A percentile compares a stretch with the other conserved stretches of the same genome.
phyloP scores from a whole-genome alignment of 2,329 filamentous ascomycete species.

The Talaromyces marneffei region DNA sequence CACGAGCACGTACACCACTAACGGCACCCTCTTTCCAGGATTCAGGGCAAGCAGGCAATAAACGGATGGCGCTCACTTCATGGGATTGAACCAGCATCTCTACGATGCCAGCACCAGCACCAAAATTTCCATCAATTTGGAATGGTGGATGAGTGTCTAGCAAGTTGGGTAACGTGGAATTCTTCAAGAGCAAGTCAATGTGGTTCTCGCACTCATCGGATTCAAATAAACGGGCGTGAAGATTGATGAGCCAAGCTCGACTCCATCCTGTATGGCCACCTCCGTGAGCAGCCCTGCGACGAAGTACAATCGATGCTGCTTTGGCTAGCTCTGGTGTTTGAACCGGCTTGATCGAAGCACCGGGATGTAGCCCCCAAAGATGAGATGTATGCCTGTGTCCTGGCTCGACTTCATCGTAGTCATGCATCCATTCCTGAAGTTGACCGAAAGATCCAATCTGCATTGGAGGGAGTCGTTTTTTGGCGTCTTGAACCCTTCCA shows the following conservation, averaged over 20 bases:
- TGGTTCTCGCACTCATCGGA: constrained; percentile 39
- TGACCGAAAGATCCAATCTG: constrained; percentile 22
- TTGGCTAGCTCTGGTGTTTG: neutral
- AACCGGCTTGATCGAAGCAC: neutral
- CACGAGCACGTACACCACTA: constrained; percentile 29
- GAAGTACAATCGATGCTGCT: constrained; percentile 18
- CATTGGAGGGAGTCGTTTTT: neutral
- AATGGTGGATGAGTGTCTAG: constrained; percentile 44
- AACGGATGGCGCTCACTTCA: constrained; percentile 26
- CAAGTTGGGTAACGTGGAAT: constrained; percentile 42
- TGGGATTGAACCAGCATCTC: constrained; percentile 41
- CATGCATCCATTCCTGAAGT: constrained; percentile 29
- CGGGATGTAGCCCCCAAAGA: constrained; percentile 6
- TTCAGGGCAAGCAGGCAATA: constrained; percentile 33
- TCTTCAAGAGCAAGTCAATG: constrained; percentile 34
- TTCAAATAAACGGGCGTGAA: constrained; percentile 42
- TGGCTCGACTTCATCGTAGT: constrained; percentile 38
- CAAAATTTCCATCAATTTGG: constrained; percentile 48
- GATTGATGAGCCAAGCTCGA: constrained; percentile 44
- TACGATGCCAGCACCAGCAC: constrained; percentile 39
- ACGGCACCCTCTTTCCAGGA: constrained; percentile 29
- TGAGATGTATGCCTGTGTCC: constrained; percentile 48
- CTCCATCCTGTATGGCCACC: constrained; percentile 48
- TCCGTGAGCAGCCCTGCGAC: constrained; percentile 18
- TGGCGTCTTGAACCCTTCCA: constrained; percentile 7